Base-by-base conservation (phyloP, 2,329 filamentous ascomycete genomes). In the Thielaviopsis ethacetica region DNA sequence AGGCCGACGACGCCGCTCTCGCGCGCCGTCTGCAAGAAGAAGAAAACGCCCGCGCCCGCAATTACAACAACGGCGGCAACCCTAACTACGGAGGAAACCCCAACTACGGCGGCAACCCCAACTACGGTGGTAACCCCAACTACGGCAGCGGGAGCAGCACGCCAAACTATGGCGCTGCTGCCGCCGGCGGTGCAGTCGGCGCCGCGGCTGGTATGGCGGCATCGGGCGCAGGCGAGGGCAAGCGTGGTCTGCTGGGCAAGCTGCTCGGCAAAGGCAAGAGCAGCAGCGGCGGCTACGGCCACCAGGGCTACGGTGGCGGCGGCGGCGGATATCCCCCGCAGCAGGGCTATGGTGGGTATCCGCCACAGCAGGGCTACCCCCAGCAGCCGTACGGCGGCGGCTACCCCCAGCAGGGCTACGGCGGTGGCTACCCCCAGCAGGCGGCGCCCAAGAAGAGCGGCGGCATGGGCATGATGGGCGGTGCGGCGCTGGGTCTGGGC, bases 11-110 rank as follows among this genome's bases (percentile, higher is more conserved):
- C 67, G 88, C 86, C 61, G 78, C 77, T 26, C 74, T 91, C 10
- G 90, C 91, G 7, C 79, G 86, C 49, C 80, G 83, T 67, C 74
- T 95, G 50, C 91, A 95, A 69, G 86, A 86, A 52, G 87, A 95
- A 70, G 90, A 95, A 70, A 79, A 95, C 63, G 81, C 52, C 77
- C 76, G 17, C 67, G 68, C 63, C 66, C 70, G 30, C 62, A 67
- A 24, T 71, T 79, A 62, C 69, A 77, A 62, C 69, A 77, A 21
- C 74, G 76, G 19, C 68, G 76, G 17, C 72, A 71, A 22, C 62
- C 62, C 50, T 7, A 26, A 9, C 17, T 15, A 19, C 22, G 22
- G 63, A 63, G 57, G 62, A 62, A 30, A 49, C 30, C 44, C 58
- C 24, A 44, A 56, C 22, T 59, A 56, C 19, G 53, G 53, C 19